Evolutionary conservation across 2,329 filamentous ascomycete genomes (phyloP).

Genomic region (Colletotrichum horii): DNA sequence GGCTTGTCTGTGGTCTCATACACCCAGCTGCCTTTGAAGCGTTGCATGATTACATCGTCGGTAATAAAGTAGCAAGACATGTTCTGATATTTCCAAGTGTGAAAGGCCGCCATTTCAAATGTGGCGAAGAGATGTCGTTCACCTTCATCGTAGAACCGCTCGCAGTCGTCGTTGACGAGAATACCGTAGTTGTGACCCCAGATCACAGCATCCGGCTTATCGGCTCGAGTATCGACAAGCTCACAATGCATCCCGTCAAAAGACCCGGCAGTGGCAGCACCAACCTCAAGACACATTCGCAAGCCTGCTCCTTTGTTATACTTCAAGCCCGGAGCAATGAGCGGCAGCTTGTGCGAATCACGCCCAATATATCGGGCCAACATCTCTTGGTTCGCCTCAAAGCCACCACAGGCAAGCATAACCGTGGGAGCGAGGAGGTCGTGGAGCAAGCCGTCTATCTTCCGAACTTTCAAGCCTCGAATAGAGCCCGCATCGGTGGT

Average conservation of each 20-base stretch:
- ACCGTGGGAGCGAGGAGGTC: background rate
- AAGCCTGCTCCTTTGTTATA: background rate
- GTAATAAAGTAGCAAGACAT: background rate
- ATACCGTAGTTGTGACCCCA: slow-evolving; percentile 40
- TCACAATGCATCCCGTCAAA: background rate
- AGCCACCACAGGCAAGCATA: background rate
- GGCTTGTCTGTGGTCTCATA: background rate
- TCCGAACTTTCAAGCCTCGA: background rate
- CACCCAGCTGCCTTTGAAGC: background rate
- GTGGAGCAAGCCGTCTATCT: background rate
- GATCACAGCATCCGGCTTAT: background rate
- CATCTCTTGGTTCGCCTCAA: background rate
- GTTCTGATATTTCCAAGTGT: background rate
- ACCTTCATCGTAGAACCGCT: slow-evolving; percentile 43
- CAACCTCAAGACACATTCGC: background rate
- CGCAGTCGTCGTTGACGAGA: slow-evolving; percentile 42
- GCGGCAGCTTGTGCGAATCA: background rate
- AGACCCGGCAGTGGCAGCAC: background rate
- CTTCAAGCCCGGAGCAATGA: background rate
- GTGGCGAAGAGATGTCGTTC: slow-evolving; percentile 45
- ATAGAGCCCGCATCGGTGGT: background rate
- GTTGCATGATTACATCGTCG: background rate
- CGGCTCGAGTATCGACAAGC: background rate
- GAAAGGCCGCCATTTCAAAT: slow-evolving; percentile 31
- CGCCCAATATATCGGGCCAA: background rate